Base-by-base conservation (phyloP, 805 yeast species). In the Nakazawaea pomicola region DNA sequence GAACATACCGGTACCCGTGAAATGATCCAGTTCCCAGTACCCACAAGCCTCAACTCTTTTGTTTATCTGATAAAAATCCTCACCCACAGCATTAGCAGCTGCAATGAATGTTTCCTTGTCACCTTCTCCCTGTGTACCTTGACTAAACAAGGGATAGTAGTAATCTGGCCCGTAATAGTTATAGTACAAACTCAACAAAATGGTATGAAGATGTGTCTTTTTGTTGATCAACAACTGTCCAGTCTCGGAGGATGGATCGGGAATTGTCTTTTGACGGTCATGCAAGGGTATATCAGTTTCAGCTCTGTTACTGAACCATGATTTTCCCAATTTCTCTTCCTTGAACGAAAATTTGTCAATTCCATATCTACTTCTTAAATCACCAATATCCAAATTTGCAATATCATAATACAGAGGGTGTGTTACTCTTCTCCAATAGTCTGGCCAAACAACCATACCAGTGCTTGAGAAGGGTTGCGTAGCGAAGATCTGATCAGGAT, bases 81-180 rank as follows among this genome's bases (percentile, higher is more conserved):
- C 58, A 1, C 61, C 58, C 23, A 72, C 60, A 9, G 70, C 73
- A 23, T 69, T 67, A 2, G 87, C 82, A 0, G 88, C 85, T 0
- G 88, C 85, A 40, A 80, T 65, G 46, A 81, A 80, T 0, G 91
- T 82, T 49, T 83, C 91, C 53, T 83, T 84, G 55, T 84, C 91
- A 38, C 91, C 93, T 61, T 81, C 87, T n/a, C 93, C 93, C 4
- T 74, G 75, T 29, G 68, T 69, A 27, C 76, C 82, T 55, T 76
- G 75, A 0, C 80, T 70, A 40, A 78, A 64, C n/a, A 78, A 57
- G 19, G 75, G 74, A 47, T 78, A 77, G 48, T 72, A 78, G 41
- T 72, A 65, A n/a, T 67, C 65, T 2, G 81, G 82, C 0, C 84
- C 84, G 51, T 73, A 76, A 30, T 73, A 54, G 50, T 80, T 80